Percentiles rank a stretch among this genome's conserved stretches.
phyloP scores from a whole-genome alignment of 192 early-diverging fungal species.

The Allomyces macrogynus region DNA sequence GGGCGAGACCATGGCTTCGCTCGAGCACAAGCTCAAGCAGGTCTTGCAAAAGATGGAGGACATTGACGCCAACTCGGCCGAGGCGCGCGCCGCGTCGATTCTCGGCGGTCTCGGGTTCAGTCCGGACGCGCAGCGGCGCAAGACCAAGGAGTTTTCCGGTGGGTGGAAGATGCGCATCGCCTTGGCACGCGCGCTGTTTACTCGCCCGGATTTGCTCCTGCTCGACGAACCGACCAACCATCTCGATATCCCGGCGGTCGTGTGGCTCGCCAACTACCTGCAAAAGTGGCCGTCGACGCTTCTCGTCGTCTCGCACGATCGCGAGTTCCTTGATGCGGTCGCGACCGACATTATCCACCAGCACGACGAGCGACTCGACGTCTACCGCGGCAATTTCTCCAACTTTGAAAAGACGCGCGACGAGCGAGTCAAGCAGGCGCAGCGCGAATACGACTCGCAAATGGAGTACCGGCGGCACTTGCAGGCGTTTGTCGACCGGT shows the following conservation, averaged over 20 bases:
- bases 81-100: conserved; percentile 76
- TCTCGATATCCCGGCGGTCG: conserved; percentile 66
- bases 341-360: conserved; percentile 94
- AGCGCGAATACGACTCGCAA: conserved; percentile 92
- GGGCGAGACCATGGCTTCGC: conserved; percentile 31
- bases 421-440: conserved; percentile 74
- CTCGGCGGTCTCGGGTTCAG: conserved; percentile 91
- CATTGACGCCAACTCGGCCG: conserved; percentile 94
- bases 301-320: conserved; percentile 93
- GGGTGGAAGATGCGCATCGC: conserved; percentile 99
- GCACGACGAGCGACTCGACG: conserved; percentile 78
- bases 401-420: conserved; percentile 72
- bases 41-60: conserved; percentile 72
- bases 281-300: conserved; percentile 77
- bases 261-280: conserved; percentile 91
- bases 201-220: conserved; percentile 71
- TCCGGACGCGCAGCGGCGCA: conserved; percentile 47
- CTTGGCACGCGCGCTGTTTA: conserved; percentile 89
- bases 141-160: conserved; percentile 90
- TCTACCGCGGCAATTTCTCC: conserved; percentile 89
- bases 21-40: conserved; percentile 45
- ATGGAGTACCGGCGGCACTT: conserved; percentile 80
- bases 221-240: conserved; percentile 88
- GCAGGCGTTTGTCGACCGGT: conserved; percentile 95
- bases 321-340: conserved; percentile 91